phyloP scores from a whole-genome alignment of 768 basidiomycete species.

The Boletus patriciae region DNA sequence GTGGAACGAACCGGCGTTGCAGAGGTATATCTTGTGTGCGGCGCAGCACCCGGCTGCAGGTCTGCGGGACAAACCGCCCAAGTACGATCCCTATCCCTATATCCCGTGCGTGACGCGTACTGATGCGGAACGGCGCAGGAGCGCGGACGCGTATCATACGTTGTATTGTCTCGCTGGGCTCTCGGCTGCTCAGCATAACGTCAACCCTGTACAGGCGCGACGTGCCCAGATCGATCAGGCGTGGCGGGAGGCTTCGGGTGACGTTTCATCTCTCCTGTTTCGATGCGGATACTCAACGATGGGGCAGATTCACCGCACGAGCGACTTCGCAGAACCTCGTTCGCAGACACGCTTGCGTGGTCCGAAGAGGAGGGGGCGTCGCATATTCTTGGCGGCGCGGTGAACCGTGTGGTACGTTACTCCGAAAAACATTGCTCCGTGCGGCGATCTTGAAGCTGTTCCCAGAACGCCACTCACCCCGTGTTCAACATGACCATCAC shows the following conservation, averaged over 20 bases:
- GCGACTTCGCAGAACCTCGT: conserved; percentile 46
- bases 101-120: background rate
- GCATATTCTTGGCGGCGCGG: conserved; percentile 55
- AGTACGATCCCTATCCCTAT: conserved; percentile 48
- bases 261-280: background rate
- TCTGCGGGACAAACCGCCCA: conserved; percentile 92
- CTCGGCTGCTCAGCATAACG: conserved; percentile 82
- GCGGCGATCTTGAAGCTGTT: background rate
- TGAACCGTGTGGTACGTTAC: conserved; percentile 58
- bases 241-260: conserved; percentile 39
- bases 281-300: conserved; percentile 9
- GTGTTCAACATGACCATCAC: conserved; percentile 74
- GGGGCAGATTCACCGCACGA: conserved; percentile 25
- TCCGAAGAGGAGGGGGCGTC: conserved; percentile 61
- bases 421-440: background rate
- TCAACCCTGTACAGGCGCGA: conserved; percentile 47
- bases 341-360: conserved; percentile 61
- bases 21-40: conserved; percentile 83
- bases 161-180: conserved; percentile 90
- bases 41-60: conserved; percentile 87
- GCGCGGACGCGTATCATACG: conserved; percentile 95
- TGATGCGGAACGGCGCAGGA: conserved; percentile 43
- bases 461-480: conserved; percentile 80
- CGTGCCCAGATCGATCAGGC: conserved; percentile 33
- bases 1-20: conserved; percentile 69